Evolutionary conservation across 129 eudicot species (phyloP), one percentile per base, ranked within the genome.

Genomic region (Flaveria ramosissima): DNA sequence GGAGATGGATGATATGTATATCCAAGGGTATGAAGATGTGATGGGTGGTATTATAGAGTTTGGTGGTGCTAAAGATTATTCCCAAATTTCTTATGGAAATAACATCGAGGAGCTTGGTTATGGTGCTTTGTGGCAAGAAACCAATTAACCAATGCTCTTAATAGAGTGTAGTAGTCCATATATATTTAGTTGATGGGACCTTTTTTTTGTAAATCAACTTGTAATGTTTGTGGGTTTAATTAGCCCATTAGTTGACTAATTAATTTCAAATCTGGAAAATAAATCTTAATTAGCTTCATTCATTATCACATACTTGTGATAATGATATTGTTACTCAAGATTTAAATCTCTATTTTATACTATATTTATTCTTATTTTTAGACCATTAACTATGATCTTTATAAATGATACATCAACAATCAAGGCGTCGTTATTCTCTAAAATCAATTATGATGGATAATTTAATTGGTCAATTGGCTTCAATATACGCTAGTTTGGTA

Each of bases 1-100:
- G 83, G 95, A 86, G 17, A 74, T 85, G 65, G 86, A 85, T 79
- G 86, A 82, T n/a, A 70, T 71, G 80, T 61, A 66, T 30, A 82
- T 77, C 65, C 80, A 74, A 43, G 79, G 80, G 24, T 75, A 50
- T 39, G 68, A 77, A 72, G 83, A 62, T 70, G 68, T 68, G 32
- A 74, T 81, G 48, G 81, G 46, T 52, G 79, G 56, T 19, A 64
- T 80, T 12, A 74, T 81, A 17, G 89, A 83, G 47, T 68, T 76
- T 41, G 70, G 56, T 66, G 83, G 67, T 32, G 81, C 63, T 41
- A 70, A 70, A 76, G 87, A 86, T 61, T 77, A 68, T 73, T 73
- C 81, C 36, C 77, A 78, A 32, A 23, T 77, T 39, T 74, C 68
- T 43, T 73, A 76, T 76, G 80, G 73, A 62, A 43, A 48, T 75